Conservation (phyloP, 176 grass and related monocot species). For the Pontederia paniculata region DNA sequence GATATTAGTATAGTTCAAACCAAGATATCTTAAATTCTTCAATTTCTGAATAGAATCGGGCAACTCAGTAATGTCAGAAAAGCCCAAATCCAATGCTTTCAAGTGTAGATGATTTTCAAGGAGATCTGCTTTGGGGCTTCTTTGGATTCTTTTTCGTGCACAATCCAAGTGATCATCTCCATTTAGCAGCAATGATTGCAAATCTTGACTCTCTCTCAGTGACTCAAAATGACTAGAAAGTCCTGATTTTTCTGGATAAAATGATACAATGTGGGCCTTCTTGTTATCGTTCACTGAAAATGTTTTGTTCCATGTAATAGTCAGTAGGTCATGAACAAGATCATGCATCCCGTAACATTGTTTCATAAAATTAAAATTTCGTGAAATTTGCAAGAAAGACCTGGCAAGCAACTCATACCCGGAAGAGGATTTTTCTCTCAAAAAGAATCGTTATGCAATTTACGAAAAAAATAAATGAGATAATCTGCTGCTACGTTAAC, state of each 20-base stretch:
- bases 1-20: slow-evolving; percentile 19
- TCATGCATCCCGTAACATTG: slow-evolving; percentile 22
- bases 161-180: neutral
- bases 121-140: slow-evolving; percentile 8
- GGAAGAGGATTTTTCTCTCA: too few species aligned
- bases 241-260: slow-evolving; percentile 14
- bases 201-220: too few species aligned
- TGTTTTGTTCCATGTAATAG: slow-evolving; percentile 9
- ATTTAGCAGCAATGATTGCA: slow-evolving; percentile 6
- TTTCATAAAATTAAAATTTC: slow-evolving; percentile 16
- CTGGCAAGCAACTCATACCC: slow-evolving; percentile 8
- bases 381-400: slow-evolving; percentile 20
- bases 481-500: too few species aligned
- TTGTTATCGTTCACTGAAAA: slow-evolving; percentile 6
- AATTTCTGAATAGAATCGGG: slow-evolving; percentile 23
- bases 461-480: too few species aligned
- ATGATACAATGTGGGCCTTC: slow-evolving; percentile 4
- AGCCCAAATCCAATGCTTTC: slow-evolving; percentile 24
- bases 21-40: neutral
- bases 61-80: slow-evolving; percentile 19
- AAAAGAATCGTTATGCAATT: too few species aligned
- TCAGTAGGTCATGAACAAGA: slow-evolving; percentile 16
- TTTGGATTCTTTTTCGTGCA: neutral
- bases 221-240: too few species aligned
- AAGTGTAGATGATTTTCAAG: slow-evolving; percentile 14